phyloP scores from a whole-genome alignment of 192 early-diverging fungal genomes.

The Mortierella hygrophila region DNA sequence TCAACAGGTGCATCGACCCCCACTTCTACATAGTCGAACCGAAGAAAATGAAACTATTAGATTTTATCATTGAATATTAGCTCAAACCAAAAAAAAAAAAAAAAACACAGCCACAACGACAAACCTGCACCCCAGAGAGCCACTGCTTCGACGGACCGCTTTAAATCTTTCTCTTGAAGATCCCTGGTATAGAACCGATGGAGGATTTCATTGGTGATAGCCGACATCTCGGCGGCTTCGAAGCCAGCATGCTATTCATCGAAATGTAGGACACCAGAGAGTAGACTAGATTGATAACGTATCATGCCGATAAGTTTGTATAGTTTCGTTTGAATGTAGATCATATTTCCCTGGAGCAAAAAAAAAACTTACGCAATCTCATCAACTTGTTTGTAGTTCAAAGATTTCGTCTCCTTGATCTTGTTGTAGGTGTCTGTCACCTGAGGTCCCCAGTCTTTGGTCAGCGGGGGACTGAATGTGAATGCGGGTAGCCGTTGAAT shows the following conservation, averaged over 20 bases:
- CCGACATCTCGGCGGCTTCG: not conserved
- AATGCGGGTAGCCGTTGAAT: constrained; percentile 2
- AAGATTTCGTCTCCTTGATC: not conserved
- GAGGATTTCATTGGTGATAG: not conserved
- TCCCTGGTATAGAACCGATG: constrained; percentile 6
- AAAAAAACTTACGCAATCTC: constrained; percentile 17
- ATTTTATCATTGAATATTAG: not conserved
- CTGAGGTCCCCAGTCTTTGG: constrained; percentile 11
- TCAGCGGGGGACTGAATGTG: constrained; percentile 10
- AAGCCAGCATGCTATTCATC: not conserved
- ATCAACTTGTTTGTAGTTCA: constrained; percentile 2
- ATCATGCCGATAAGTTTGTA: not conserved
- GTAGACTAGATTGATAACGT: constrained; percentile 8
- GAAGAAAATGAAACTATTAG: not conserved
- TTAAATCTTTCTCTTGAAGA: constrained; percentile 1
- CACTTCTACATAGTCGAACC: constrained; percentile 15
- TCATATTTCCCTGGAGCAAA: not conserved
- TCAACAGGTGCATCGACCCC: constrained; percentile 4
- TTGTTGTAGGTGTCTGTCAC: not conserved
- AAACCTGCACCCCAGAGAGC: constrained; percentile 1
- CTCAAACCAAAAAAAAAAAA: not conserved
- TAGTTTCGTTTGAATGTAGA: not conserved
- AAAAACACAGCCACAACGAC: not conserved
- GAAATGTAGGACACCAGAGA: constrained; percentile 12
- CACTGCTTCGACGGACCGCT: constrained; percentile 5